Evolutionary conservation across 2,329 filamentous ascomycete species (phyloP), one percentile per base, ranked within the genome.

Genomic region (Penicillium sp.): DNA sequence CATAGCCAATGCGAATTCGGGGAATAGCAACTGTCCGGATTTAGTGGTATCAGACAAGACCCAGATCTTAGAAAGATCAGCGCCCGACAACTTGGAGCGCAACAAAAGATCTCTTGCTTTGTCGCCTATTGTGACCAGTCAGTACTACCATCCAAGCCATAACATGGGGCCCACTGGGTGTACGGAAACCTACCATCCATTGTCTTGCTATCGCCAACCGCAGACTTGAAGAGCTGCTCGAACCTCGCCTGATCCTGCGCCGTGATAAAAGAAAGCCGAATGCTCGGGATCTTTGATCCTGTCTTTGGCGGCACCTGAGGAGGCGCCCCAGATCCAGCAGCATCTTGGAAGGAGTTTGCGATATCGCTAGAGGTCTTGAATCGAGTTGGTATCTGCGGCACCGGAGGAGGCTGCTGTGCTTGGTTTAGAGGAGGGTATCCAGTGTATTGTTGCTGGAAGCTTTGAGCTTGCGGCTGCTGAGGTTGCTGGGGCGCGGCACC

Each of bases 1-100:
- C 93, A 98, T 97, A 54, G 93, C 88, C 51, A 98, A 77, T 7
- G 93, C 93, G 58, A 98, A 98, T 71, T 98, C 93, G 37, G 93
- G 93, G 66, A 98, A 98, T 65, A 96, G 85, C 29, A 98, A 80
- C 69, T 96, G 90, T 40, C 93, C 93, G 13, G 91, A 93, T 68
- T 94, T 91, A 42, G 93, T 98, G 9, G 93, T 96, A 71, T 98
- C 93, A 41, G 89, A 87, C 21, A 98, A 75, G 19, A 88, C 88
- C 88, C 91, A 98, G 61, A 98, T 95, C 60, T 94, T 87, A 21
- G 89, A 93, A 57, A 98, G 75, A 52, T 88, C 85, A 65, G 89
- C 84, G 17, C 93, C 90, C 51, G 91, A 80, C 38, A 98, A 78
- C 65, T 89, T 88, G 13, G 93, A 97, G 51, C 91, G 83, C 66